phyloP scores from a whole-genome alignment of 1,139 yeast species.

The Scheffersomyces illinoinensis region DNA sequence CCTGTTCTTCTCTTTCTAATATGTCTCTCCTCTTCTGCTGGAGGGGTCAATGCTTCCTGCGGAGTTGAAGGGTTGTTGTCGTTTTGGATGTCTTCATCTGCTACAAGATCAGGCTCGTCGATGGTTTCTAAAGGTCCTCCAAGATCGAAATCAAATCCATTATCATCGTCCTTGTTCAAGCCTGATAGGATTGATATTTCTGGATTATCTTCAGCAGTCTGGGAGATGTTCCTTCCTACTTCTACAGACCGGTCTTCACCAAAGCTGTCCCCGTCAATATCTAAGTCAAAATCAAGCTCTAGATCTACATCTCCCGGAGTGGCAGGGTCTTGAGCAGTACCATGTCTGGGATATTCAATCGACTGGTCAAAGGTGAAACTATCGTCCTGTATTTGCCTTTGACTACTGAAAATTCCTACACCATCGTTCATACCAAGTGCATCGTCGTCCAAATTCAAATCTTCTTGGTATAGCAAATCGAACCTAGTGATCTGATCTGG shows the following conservation, averaged over 20 bases:
- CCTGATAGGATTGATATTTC: constrained; percentile 27
- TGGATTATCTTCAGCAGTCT: constrained; percentile 19
- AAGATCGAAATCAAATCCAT: constrained; percentile 11
- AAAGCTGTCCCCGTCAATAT: constrained; percentile 13
- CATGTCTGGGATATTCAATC: constrained; percentile 57
- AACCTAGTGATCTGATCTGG: constrained; percentile 79
- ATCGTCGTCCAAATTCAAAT: constrained; percentile 56
- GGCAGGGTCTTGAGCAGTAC: constrained; percentile 17
- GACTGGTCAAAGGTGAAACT: constrained; percentile 44
- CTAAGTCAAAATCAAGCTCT: constrained; percentile 50
- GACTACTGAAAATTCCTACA: constrained; percentile 12
- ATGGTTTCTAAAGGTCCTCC: constrained; percentile 32
- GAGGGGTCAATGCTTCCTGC: constrained; percentile 20
- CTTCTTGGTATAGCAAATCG: constrained; percentile 69
- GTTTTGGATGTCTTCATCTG: constrained; percentile 10
- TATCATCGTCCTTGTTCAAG: constrained; percentile 21
- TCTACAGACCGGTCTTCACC: constrained; percentile 42
- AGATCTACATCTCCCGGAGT: constrained; percentile 48
- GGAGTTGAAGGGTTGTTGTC: constrained; percentile 11
- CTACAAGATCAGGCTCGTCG: constrained; percentile 15
- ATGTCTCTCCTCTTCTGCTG: constrained; percentile 14
- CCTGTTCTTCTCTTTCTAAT: constrained; percentile 20
- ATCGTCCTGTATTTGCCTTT: constrained; percentile 10
- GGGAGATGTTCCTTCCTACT: constrained; percentile 45
- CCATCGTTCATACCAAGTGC: constrained; percentile 4